These are phyloP conservation scores for Chlorella sorokiniana DNA, from an alignment of 139 green algal genomes.

Conservation along the genomic window DNA sequence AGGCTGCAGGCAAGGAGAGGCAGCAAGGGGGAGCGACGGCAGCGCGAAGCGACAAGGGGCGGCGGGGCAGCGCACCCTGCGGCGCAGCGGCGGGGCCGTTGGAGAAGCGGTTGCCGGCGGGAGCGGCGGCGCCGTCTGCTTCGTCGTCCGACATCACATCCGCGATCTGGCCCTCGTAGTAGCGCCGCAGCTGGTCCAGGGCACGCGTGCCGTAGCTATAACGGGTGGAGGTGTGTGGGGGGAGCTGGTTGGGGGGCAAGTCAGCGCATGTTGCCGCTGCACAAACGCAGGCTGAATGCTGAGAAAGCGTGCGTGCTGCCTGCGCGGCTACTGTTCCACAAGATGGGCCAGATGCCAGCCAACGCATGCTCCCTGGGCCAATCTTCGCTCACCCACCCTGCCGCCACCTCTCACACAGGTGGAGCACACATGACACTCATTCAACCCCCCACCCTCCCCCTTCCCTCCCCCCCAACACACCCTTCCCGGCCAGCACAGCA, in stretches of 20 bases:
- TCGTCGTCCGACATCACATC: conserved; percentile 53
- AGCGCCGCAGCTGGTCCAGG: conserved; percentile 67
- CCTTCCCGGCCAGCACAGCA: neutral
- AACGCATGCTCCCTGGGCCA: no score
- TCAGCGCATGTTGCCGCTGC: neutral
- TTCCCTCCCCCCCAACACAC: no score
- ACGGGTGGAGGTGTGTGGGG: neutral
- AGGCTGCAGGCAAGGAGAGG: neutral
- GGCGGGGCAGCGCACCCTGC: conserved; percentile 15
- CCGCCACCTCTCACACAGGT: no score
- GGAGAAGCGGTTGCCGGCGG: conserved; percentile 24
- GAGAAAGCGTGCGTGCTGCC: no score
- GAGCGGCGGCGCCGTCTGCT: neutral
- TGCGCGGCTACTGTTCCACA: no score
- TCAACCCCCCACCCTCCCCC: neutral
- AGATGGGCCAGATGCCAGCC: no score
- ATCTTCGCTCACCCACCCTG: no score
- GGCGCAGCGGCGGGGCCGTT: conserved; percentile 6
- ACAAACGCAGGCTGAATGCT: no score
- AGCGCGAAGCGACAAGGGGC: no score
- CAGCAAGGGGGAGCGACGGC: no score
- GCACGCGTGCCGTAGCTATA: conserved; percentile 81
- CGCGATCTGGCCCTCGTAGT: conserved; percentile 73
- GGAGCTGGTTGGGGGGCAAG: neutral
- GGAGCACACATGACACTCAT: neutral